A percentile compares a stretch with the other conserved stretches of the same genome.
phyloP scores from a whole-genome alignment of 2,329 filamentous ascomycete species.

The Mariannaea sp. region DNA sequence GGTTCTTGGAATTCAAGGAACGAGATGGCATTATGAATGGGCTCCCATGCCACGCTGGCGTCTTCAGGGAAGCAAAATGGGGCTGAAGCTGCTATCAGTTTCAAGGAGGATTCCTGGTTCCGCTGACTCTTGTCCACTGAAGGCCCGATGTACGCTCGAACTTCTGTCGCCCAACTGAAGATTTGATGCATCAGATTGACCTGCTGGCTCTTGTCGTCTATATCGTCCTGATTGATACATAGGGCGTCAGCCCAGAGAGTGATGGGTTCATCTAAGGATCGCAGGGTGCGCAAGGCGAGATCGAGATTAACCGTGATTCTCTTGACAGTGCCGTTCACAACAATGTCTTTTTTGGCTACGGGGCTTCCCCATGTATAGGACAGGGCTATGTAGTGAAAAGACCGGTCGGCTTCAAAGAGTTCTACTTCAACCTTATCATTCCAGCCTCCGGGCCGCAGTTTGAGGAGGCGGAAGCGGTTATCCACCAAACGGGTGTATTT shows the following conservation, averaged over 20 bases:
- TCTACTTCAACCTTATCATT: constrained; percentile 19
- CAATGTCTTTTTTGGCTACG: constrained; percentile 22
- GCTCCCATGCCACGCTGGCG: constrained; percentile 7
- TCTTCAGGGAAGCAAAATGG: constrained; percentile 15
- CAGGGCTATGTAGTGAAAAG: constrained; percentile 30
- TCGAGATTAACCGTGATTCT: constrained; percentile 38
- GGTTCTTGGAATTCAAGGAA: constrained; percentile 7
- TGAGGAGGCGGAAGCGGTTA: constrained; percentile 23
- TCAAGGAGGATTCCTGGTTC: constrained; percentile 12
- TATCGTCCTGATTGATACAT: constrained; percentile 35
- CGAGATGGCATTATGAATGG: constrained; percentile 7
- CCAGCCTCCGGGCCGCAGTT: constrained; percentile 22
- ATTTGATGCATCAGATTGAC: constrained; percentile 34
- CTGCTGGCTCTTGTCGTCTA: constrained; percentile 31
- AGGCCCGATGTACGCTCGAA: constrained; percentile 25
- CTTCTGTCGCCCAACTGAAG: constrained; percentile 27
- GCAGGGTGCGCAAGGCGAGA: constrained; percentile 35
- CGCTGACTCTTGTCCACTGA: constrained; percentile 11
- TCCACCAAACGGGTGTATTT: constrained; percentile 14
- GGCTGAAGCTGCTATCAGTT: constrained; percentile 9
- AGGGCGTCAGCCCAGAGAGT: constrained; percentile 36
- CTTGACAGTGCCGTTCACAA: constrained; percentile 28
- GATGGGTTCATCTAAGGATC: constrained; percentile 11
- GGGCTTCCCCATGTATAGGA: constrained; percentile 39
- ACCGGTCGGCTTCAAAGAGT: constrained; percentile 23